Evolutionary conservation across 2,329 filamentous ascomycete species (phyloP).

Genomic region (Zymoseptoria ardabiliae): DNA sequence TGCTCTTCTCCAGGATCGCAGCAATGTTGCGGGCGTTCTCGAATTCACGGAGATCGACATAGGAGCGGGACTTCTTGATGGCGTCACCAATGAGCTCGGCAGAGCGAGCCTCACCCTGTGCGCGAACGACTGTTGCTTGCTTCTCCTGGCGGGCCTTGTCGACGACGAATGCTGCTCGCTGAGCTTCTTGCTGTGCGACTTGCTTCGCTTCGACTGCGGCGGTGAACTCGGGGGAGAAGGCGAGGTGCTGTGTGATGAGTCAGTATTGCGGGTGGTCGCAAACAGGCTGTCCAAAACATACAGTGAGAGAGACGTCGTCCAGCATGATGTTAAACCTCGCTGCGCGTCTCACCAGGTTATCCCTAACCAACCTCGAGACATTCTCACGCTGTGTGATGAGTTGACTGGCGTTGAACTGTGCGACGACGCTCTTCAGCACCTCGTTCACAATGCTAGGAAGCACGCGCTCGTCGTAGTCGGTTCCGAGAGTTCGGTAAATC

Average conservation of each 20-base stretch:
- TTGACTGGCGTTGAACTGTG: constrained; percentile 97
- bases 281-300: no score
- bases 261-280: constrained; percentile 1
- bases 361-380: constrained; percentile 81
- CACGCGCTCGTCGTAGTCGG: constrained; percentile 95
- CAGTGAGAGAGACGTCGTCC: constrained; percentile 90
- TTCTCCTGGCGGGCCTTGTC: constrained; percentile 99
- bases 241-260: constrained; percentile 47
- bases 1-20: constrained; percentile 75
- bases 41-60: constrained; percentile 95
- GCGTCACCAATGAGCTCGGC: constrained; percentile 97
- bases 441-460: constrained; percentile 98
- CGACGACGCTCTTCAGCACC: constrained; percentile 96
- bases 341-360: constrained; percentile 84
- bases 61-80: constrained; percentile 98
- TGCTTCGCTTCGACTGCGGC: constrained; percentile 64
- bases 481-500: constrained; percentile 92
- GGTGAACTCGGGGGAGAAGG: constrained; percentile 63
- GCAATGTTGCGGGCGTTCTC: constrained; percentile 92
- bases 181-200: constrained; percentile 80
- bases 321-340: constrained; percentile 95
- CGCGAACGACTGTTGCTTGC: constrained; percentile 96
- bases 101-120: constrained; percentile 96
- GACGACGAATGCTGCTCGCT: constrained; percentile 92
- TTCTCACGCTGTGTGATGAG: constrained; percentile 99